These are phyloP conservation scores for Verticillium klebahnii DNA, from an alignment of 2,329 filamentous ascomycete genomes.

Conservation along the genomic window DNA sequence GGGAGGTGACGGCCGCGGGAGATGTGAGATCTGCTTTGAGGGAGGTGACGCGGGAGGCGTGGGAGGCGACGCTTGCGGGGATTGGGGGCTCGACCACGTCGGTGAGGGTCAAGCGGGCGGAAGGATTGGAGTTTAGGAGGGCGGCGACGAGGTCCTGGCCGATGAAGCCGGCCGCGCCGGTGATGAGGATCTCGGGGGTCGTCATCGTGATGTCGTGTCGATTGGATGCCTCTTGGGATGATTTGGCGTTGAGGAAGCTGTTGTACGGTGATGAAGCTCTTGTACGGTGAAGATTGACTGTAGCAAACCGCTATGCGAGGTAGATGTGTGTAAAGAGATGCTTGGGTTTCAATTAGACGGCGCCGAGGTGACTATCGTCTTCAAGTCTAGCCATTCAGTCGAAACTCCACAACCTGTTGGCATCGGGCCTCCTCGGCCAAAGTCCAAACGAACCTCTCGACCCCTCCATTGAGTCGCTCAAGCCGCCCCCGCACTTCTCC, in stretches of 20 bases:
- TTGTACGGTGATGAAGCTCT: no score
- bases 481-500: background rate
- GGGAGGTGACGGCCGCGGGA: constrained; percentile 17
- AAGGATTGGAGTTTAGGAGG: constrained; percentile 37
- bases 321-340: no score
- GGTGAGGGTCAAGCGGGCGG: constrained; percentile 41
- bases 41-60: constrained; percentile 13
- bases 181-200: constrained; percentile 45
- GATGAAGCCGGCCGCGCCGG: constrained; percentile 60
- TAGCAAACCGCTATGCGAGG: no score
- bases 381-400: no score
- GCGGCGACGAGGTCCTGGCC: constrained; percentile 56
- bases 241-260: no score
- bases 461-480: background rate
- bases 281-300: no score
- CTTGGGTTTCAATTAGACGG: no score
- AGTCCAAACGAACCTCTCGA: background rate
- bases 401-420: background rate
- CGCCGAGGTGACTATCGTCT: no score
- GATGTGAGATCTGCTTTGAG: constrained; percentile 28
- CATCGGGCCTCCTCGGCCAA: background rate
- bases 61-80: constrained; percentile 25
- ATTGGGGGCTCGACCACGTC: constrained; percentile 51
- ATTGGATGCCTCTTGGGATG: background rate
- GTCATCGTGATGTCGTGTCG: no score